These are phyloP conservation scores for Cladosporium colombiae DNA, from an alignment of 2,329 filamentous ascomycete species.

Conservation along the genomic window DNA sequence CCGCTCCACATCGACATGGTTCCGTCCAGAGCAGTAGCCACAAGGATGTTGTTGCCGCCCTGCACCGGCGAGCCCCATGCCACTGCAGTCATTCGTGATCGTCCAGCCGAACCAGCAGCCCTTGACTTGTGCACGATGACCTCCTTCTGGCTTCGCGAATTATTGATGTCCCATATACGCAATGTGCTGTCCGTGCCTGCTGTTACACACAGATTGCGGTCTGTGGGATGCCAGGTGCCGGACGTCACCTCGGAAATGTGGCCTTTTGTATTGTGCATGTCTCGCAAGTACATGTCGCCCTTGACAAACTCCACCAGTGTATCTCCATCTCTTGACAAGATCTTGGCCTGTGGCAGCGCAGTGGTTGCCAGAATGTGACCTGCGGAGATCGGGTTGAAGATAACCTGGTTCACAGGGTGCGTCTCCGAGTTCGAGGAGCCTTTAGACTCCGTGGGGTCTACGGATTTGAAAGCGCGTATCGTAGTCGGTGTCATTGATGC, in stretches of 20 bases:
- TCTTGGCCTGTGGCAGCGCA: conserved; percentile 84
- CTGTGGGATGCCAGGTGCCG: conserved; percentile 86
- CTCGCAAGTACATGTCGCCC: conserved; percentile 95
- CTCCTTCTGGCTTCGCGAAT: conserved; percentile 84
- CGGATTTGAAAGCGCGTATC: conserved; percentile 85
- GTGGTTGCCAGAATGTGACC: conserved; percentile 82
- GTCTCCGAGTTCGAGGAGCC: conserved; percentile 72
- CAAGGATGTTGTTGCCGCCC: conserved; percentile 75
- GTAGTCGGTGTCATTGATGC: conserved; percentile 94
- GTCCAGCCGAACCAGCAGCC: conserved; percentile 81
- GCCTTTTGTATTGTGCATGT: conserved; percentile 97
- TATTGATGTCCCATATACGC: conserved; percentile 95
- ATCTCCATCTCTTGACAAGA: conserved; percentile 87
- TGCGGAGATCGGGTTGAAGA: conserved; percentile 82
- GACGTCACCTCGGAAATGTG: conserved; percentile 90
- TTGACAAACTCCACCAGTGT: conserved; percentile 86
- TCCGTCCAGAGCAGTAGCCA: conserved; percentile 83
- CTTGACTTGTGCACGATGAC: conserved; percentile 95
- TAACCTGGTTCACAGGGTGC: conserved; percentile 81
- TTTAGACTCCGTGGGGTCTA: conserved; percentile 83
- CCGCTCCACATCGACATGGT: conserved; percentile 90
- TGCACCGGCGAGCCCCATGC: conserved; percentile 78
- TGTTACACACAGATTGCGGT: conserved; percentile 82
- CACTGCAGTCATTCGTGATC: conserved; percentile 91
- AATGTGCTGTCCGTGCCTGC: conserved; percentile 94